Evolutionary conservation across 2,329 filamentous ascomycete species (phyloP).

Genomic region (Coniochaeta sp.): DNA sequence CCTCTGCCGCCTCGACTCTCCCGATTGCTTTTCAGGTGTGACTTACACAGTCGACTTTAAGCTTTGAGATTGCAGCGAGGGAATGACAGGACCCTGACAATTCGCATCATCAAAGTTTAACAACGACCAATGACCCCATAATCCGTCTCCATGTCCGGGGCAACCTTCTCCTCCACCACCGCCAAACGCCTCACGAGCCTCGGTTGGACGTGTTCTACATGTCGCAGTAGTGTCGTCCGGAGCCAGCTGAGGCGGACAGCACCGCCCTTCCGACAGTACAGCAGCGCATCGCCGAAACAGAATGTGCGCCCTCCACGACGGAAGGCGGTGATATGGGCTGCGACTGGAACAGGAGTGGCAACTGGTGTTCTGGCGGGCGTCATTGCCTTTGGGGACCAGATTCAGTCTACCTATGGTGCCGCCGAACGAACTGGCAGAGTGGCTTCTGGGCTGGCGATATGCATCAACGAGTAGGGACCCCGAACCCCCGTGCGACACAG

Average conservation of each 20-base stretch:
- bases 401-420: conserved; percentile 69
- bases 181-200: conserved; percentile 10
- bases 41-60: too few relatives aligned
- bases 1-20: too few relatives aligned
- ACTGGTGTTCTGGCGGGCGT: conserved; percentile 27
- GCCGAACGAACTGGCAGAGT: conserved; percentile 75
- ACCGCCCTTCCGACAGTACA: conserved; percentile 13
- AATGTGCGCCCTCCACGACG: conserved; percentile 9
- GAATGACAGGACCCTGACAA: too few relatives aligned
- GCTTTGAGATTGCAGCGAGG: too few relatives aligned
- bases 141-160: neutral
- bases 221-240: conserved; percentile 12
- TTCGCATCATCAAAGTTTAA: neutral
- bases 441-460: conserved; percentile 64
- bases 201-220: conserved; percentile 19
- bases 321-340: conserved; percentile 37
- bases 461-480: conserved; percentile 71
- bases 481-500: neutral
- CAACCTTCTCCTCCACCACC: neutral
- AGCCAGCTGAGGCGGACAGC: conserved; percentile 4
- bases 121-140: neutral
- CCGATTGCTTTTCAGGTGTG: too few relatives aligned
- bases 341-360: conserved; percentile 41
- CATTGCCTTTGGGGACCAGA: conserved; percentile 57
- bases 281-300: conserved; percentile 9